phyloP scores from a whole-genome alignment of 768 basidiomycete species.

The Hypsizygus marmoreus region DNA sequence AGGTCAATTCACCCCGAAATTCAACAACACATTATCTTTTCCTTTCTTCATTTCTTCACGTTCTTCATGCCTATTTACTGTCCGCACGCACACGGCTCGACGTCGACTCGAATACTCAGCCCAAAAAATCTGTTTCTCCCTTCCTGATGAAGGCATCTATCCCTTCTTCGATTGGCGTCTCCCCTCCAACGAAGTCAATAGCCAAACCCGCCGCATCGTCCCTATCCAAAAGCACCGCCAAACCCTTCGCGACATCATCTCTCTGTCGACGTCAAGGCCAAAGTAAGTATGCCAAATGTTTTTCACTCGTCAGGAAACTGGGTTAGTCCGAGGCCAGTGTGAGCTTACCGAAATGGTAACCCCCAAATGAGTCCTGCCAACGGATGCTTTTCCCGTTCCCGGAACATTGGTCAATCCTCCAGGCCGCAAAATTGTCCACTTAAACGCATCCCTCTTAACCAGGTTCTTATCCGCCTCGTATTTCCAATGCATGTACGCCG shows the following conservation, averaged over 20 bases:
- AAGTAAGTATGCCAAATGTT: background rate
- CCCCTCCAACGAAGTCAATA: constrained; percentile 62
- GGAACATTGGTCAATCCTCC: constrained; percentile 53
- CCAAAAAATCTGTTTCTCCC: constrained; percentile 46
- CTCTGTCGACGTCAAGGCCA: no score
- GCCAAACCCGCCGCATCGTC: constrained; percentile 58
- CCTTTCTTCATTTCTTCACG: background rate
- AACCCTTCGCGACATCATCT: constrained; percentile 56
- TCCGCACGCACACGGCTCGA: no score
- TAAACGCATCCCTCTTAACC: constrained; percentile 51
- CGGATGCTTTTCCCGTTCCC: constrained; percentile 49
- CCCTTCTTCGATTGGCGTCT: constrained; percentile 44
- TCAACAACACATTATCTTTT: no score
- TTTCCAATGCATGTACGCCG: constrained; percentile 48
- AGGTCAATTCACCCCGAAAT: no score
- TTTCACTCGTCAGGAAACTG: no score
- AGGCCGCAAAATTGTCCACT: constrained; percentile 71
- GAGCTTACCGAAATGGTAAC: constrained; percentile 48
- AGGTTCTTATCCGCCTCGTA: constrained; percentile 54
- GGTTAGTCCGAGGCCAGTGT: background rate
- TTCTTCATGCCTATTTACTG: no score
- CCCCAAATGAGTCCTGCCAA: constrained; percentile 57
- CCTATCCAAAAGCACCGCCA: constrained; percentile 50
- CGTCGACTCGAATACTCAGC: constrained; percentile 22
- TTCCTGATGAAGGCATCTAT: constrained; percentile 52